Evolutionary conservation across 257 asterid genomes (phyloP), one percentile per base, ranked within the genome.

Genomic region (Salvia rosmarinus): DNA sequence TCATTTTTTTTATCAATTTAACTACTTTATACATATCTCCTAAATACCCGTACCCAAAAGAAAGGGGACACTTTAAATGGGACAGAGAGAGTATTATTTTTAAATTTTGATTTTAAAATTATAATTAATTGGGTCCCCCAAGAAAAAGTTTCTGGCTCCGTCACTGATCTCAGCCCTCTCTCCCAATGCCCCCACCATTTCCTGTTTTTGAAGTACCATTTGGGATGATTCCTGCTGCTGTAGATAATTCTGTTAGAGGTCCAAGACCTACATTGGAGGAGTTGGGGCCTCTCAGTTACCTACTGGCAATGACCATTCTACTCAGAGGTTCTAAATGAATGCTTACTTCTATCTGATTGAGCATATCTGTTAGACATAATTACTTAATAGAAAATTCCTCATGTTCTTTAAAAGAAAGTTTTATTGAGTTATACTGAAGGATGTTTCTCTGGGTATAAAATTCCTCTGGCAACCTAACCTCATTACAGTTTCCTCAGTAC

Each of bases 181-280:
- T 78, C 3, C 94, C 86, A 0, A 67, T 84, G 64, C 81, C 89
- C 0, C 95, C 90, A 1, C 85, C 90, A 0, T 89, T 82, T 77
- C 89, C 94, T 7, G 77, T 78, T 17, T 58, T 82, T 30, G 85
- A 77, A 49, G 64, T 84, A 54, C 80, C 84, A 16, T 86, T 66
- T 70, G 85, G 79, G 44, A 60, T 84, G 73, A 71, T 84, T 49
- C 89, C 90, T 32, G 71, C 92, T 47, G 87, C 84, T 47, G 46
- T 85, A 23, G 95, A 88, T 43, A 68, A 86, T 62, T 37, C 87
- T 0, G 77, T 72, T 20, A 76, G 91, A 80, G 91, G 88, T 21
- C 30, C 86, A 16, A 82, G 96, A 57, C 88, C 95, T 1, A 63
- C n/a, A n/a, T 67, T 58, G 80, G 85, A 62, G 91, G 86, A 57